A percentile compares a stretch with the other conserved stretches of the same genome.
phyloP scores from a whole-genome alignment of 805 yeast genomes.

The Wickerhamiella nectarea region DNA sequence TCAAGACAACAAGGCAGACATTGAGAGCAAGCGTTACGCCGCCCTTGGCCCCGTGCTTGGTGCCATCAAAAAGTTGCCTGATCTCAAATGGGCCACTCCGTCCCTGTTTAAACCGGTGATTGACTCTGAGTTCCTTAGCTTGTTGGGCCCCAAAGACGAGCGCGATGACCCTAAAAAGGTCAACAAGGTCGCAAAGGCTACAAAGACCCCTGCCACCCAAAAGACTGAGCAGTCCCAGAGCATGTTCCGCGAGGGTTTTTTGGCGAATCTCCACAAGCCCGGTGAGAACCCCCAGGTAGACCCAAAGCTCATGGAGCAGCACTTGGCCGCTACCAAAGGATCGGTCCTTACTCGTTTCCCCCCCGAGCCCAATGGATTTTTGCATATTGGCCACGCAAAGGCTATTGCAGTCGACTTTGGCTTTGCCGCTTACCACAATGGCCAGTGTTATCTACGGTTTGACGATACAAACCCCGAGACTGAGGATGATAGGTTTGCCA shows the following conservation, averaged over 20 bases:
- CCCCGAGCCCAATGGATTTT: constrained; percentile 95
- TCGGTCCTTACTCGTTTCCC: constrained; percentile 90
- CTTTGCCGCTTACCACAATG: constrained; percentile 76
- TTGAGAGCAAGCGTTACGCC: constrained; percentile 64
- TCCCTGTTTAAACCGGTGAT: constrained; percentile 73
- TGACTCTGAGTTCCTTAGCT: constrained; percentile 56
- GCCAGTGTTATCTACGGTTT: constrained; percentile 80
- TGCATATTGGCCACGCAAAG: constrained; percentile 95
- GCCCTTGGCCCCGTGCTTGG: constrained; percentile 66
- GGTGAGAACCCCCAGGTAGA: constrained; percentile 88
- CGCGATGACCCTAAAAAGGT: constrained; percentile 45
- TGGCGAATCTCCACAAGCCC: constrained; percentile 87
- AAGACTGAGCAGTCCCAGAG: constrained; percentile 10
- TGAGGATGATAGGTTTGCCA: constrained; percentile 84
- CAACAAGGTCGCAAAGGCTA: constrained; percentile 21
- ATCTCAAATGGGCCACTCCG: constrained; percentile 87
- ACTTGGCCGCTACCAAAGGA: constrained; percentile 65
- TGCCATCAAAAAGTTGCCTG: constrained; percentile 56
- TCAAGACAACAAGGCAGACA: constrained; percentile 41
- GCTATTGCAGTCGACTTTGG: constrained; percentile 98
- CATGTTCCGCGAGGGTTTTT: constrained; percentile 90
- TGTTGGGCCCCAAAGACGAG: constrained; percentile 92
- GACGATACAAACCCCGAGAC: constrained; percentile 99
- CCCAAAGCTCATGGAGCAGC: constrained; percentile 73
- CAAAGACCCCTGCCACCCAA: constrained; percentile 17